Percentiles rank a stretch among this genome's conserved stretches.
Conservation (phyloP, 495 filamentous ascomycete genomes). For the Hypoxylon fuscum region DNA sequence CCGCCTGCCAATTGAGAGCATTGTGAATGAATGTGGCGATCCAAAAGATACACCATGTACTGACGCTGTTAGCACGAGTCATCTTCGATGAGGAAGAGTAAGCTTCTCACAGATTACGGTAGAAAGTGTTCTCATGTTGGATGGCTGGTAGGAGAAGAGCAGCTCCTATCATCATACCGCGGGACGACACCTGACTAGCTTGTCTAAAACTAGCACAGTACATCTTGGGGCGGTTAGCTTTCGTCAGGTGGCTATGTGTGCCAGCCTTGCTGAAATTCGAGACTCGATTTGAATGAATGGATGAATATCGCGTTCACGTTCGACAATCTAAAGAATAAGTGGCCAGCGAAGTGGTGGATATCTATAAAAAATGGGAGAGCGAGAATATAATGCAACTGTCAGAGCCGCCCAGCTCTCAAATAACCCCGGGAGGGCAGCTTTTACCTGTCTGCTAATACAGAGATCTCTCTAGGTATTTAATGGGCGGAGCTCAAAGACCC, state of each 20-base stretch:
- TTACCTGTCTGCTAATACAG: not conserved
- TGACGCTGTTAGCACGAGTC: constrained; percentile 25
- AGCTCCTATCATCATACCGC: constrained; percentile 47
- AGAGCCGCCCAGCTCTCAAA: not conserved
- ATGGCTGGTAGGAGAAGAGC: constrained; percentile 45
- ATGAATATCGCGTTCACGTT: constrained; percentile 1
- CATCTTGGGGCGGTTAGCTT: not conserved
- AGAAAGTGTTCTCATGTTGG: constrained; percentile 33
- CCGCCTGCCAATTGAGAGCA: constrained; percentile 20
- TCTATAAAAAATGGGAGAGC: not conserved
- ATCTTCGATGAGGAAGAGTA: constrained; percentile 4
- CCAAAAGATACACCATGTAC: constrained; percentile 18
- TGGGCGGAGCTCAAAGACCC: not conserved
- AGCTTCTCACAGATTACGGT: constrained; percentile 44
- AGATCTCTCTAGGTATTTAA: constrained; percentile 18
- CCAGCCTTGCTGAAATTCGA: constrained; percentile 3
- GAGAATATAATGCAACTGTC: not conserved
- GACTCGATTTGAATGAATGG: not conserved
- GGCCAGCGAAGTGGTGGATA: not conserved
- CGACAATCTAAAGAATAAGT: not conserved
- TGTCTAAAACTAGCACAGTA: not conserved
- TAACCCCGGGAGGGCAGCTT: not conserved
- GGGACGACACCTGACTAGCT: constrained; percentile 40
- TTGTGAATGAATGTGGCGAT: constrained; percentile 11
- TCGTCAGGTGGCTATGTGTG: not conserved